Evolutionary conservation across 345 rosid genomes (phyloP).

Genomic region (Euclidium syriacum): DNA sequence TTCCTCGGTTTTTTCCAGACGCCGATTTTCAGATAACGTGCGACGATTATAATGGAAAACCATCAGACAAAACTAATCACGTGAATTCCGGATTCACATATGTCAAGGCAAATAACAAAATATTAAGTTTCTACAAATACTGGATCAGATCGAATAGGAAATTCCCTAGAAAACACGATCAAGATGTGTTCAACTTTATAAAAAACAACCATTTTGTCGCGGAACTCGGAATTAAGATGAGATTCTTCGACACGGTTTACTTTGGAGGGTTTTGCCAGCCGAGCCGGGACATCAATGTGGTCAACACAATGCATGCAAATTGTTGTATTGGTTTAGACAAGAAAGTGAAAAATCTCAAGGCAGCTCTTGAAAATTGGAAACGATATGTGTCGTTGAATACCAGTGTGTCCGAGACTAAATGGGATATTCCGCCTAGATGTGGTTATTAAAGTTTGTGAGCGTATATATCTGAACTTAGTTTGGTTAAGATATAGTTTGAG

Average conservation of each 20-base stretch:
- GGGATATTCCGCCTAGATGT: slow-evolving; percentile 33
- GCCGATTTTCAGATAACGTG: slow-evolving; percentile 83
- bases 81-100: slow-evolving; percentile 74
- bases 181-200: slow-evolving; percentile 70
- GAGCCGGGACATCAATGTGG: slow-evolving; percentile 45
- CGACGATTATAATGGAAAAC: slow-evolving; percentile 41
- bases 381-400: slow-evolving; percentile 29
- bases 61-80: slow-evolving; percentile 32
- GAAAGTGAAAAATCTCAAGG: slow-evolving; percentile 49
- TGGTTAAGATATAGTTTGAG: not conserved
- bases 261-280: slow-evolving; percentile 74
- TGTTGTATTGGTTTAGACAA: slow-evolving; percentile 63
- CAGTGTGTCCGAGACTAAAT: slow-evolving; percentile 23
- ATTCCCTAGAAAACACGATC: slow-evolving; percentile 58
- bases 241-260: slow-evolving; percentile 58
- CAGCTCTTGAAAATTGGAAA: slow-evolving; percentile 63
- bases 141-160: slow-evolving; percentile 47
- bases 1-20: slow-evolving; percentile 45
- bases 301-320: slow-evolving; percentile 86
- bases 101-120: slow-evolving; percentile 47
- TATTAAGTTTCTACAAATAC: slow-evolving; percentile 48
- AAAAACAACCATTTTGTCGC: slow-evolving; percentile 35
- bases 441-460: slow-evolving; percentile 8
- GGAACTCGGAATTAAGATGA: slow-evolving; percentile 40
- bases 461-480: slow-evolving; percentile 5